phyloP scores from a whole-genome alignment of 345 rosid genomes.

The Gossypium australe region DNA sequence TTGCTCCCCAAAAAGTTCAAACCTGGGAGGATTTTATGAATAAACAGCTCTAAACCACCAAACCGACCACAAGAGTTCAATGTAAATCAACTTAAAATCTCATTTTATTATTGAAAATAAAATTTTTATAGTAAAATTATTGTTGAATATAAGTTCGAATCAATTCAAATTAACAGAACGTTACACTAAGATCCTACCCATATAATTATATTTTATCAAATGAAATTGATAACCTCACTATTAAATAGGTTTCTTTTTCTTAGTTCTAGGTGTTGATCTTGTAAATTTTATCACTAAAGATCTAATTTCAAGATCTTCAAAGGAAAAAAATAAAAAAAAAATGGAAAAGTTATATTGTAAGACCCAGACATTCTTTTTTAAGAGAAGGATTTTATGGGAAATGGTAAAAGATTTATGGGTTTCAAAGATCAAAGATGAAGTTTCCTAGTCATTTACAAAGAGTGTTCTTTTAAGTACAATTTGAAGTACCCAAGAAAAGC shows the following conservation, averaged over 20 bases:
- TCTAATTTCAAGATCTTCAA: not conserved
- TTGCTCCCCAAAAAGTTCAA: too few species aligned
- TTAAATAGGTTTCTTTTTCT: not conserved
- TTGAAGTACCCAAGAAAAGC: slow-evolving; percentile 23
- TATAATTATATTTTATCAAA: too few species aligned
- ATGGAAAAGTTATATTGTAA: not conserved
- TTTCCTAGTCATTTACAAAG: not conserved
- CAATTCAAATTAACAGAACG: too few species aligned
- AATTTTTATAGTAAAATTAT: too few species aligned
- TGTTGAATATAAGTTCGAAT: too few species aligned
- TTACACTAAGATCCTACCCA: too few species aligned
- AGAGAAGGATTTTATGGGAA: slow-evolving; percentile 3
- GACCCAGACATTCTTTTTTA: slow-evolving; percentile 18
- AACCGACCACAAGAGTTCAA: too few species aligned
- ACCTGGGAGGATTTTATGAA: too few species aligned
- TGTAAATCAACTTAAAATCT: too few species aligned
- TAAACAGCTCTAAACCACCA: too few species aligned
- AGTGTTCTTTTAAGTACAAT: slow-evolving; percentile 20
- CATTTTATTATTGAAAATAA: too few species aligned
- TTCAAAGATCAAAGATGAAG: slow-evolving; percentile 6
- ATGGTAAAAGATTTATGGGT: slow-evolving; percentile 4
- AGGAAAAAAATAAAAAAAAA: not conserved
- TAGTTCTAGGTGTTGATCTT: not conserved
- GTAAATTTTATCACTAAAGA: not conserved
- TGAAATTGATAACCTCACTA: too few species aligned